phyloP scores from a whole-genome alignment of 148 eudicot species.

The Chenopodium formosanum region DNA sequence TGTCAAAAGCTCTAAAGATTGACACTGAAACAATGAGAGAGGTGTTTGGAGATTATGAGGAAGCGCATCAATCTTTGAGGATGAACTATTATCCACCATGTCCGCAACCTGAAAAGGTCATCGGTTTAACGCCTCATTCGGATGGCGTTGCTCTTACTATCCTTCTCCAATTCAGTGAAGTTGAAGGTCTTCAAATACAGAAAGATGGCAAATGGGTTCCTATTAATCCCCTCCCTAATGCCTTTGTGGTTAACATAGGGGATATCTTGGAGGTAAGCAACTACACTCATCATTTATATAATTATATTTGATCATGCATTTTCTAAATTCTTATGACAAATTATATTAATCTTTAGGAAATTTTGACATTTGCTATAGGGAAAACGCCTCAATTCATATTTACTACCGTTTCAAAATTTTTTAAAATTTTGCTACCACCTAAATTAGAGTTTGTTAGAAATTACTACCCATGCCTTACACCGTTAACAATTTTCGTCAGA shows the following conservation, averaged over 20 bases:
- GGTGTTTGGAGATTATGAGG: constrained; percentile 12
- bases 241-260: constrained; percentile 34
- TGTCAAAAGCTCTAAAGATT: constrained; percentile 27
- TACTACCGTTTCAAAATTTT: too few relatives aligned
- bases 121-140: constrained; percentile 36
- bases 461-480: too few relatives aligned
- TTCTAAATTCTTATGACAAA: not conserved
- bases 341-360: too few relatives aligned
- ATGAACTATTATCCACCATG: constrained; percentile 37
- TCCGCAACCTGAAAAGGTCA: constrained; percentile 31
- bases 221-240: constrained; percentile 27
- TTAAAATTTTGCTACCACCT: too few relatives aligned
- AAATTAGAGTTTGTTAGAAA: too few relatives aligned
- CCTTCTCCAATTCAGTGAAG: constrained; percentile 29
- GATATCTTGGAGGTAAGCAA: constrained; percentile 33
- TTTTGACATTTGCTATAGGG: too few relatives aligned
- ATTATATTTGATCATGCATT: not conserved
- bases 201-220: constrained; percentile 35
- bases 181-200: constrained; percentile 32
- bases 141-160: constrained; percentile 33
- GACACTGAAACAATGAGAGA: constrained; percentile 15
- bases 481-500: too few relatives aligned
- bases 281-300: not conserved
- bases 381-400: too few relatives aligned
- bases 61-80: constrained; percentile 15